A percentile compares a stretch with the other conserved stretches of the same genome.
Conservation (phyloP, 2,329 filamentous ascomycete species). For the Fusarium tupiense region DNA sequence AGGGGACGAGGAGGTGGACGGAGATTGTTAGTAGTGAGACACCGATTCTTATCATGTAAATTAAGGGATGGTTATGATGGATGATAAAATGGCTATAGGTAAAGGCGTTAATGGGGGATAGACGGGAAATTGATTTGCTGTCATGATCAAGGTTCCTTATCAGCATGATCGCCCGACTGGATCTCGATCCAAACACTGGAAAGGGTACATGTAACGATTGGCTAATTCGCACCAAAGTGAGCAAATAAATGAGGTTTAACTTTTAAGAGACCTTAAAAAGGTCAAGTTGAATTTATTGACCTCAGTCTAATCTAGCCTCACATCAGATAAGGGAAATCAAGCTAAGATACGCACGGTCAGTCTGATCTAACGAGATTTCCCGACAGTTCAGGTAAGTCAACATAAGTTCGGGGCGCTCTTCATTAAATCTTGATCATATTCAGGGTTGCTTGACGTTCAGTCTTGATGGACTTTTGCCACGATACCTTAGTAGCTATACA, state of each 20-base stretch:
- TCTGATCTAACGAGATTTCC: too few species aligned
- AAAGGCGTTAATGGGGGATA: background rate
- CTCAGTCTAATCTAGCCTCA: too few species aligned
- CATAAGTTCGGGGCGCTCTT: background rate
- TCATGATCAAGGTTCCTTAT: fast-evolving
- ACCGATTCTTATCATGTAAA: conserved; percentile 45
- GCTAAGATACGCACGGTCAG: too few species aligned
- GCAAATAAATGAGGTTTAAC: too few species aligned
- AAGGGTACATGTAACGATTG: background rate
- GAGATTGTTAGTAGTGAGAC: conserved; percentile 43
- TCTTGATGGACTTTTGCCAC: background rate
- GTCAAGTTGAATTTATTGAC: too few species aligned
- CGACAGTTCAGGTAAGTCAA: too few species aligned
- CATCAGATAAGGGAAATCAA: too few species aligned
- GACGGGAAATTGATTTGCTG: background rate
- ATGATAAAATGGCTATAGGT: background rate
- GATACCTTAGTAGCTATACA: too few species aligned
- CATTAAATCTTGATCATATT: fast-evolving
- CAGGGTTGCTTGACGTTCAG: background rate
- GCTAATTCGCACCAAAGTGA: too few species aligned
- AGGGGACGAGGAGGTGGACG: conserved; percentile 41
- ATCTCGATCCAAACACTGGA: too few species aligned
- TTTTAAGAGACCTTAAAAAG: too few species aligned
- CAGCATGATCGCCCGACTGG: fast-evolving
- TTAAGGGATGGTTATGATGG: too few species aligned